Evolutionary conservation across 345 rosid genomes (phyloP), one percentile per base, ranked within the genome.

Genomic region (Lumnitzera littorea): DNA sequence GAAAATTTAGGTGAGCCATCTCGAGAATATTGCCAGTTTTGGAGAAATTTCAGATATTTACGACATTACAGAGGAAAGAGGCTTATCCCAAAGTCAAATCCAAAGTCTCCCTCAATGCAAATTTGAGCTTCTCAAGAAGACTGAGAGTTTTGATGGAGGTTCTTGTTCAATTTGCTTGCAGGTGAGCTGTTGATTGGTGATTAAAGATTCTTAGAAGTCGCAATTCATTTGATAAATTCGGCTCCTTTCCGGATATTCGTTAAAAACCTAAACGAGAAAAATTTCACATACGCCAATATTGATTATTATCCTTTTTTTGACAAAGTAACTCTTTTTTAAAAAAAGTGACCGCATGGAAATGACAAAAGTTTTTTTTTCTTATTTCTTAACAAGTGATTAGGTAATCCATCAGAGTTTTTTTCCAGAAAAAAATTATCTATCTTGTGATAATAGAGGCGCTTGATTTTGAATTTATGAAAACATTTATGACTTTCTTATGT

Each of bases 131-230:
- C 56, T 46, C 17, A 25, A 68, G 24, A 14, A 25, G 65, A 56
- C 49, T 48, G 60, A n/a, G 11, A 51, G 20, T 51, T 47, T 27
- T 50, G 73, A 74, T 55, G 62, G 51, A 48, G 8, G 46, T 43
- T 59, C 64, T 46, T 91, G 96, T 64, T 67, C 91, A 4, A 80
- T 91, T 62, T 91, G 98, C 77, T 78, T 91, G 60, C 81, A 84
- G 88, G 98, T 84, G 60, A 66, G 15, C 15, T 4, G 46, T 14
- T 23, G 17, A 12, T 24, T 52, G 4, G 24, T 14, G 20, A 15
- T 17, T 0, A 20, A 50, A 16, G 15, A 13, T 3, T 50, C 3
- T 50, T 11, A 3, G 11, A 50, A 13, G 4, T 50, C 4, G 11
- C 11, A 14, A 50, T 50, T 13, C 2, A 15, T 50, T 6, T 14